phyloP scores from a whole-genome alignment of 2,329 filamentous ascomycete genomes.

The Aspergillus cejpii region DNA sequence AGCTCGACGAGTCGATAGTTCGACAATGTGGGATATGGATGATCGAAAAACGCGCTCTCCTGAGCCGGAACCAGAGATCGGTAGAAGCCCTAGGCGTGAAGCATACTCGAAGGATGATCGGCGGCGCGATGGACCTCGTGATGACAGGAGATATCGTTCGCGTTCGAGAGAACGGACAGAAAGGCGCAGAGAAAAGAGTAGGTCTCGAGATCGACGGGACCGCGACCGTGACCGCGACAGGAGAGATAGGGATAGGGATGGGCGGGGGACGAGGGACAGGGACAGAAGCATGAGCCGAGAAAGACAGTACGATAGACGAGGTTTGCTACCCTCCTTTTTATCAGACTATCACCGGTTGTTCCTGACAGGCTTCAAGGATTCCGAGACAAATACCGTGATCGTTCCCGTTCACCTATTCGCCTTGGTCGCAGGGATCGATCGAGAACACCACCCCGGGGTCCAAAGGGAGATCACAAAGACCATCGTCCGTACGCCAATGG shows the following conservation, averaged over 20 bases:
- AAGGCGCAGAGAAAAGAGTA: conserved; percentile 39
- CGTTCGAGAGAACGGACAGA: conserved; percentile 36
- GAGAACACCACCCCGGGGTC: conserved; percentile 35
- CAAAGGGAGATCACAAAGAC: conserved; percentile 29
- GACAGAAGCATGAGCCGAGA: conserved; percentile 37
- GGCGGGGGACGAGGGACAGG: conserved; percentile 35
- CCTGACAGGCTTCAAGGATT: conserved; percentile 18
- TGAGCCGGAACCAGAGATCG: conserved; percentile 26
- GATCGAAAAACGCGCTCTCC: conserved; percentile 26
- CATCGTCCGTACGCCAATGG: conserved; percentile 22
- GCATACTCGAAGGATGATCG: conserved; percentile 32
- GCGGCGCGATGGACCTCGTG: conserved; percentile 32
- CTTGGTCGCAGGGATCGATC: conserved; percentile 34
- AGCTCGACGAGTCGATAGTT: conserved; percentile 50
- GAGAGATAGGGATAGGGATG: conserved; percentile 32
- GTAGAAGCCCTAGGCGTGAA: conserved; percentile 36
- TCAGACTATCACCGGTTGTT: background rate
- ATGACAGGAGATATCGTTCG: conserved; percentile 39
- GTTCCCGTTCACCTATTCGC: conserved; percentile 32
- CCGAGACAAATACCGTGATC: conserved; percentile 32
- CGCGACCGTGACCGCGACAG: conserved; percentile 30
- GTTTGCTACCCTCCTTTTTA: conserved; percentile 27
- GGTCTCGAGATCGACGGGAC: conserved; percentile 38
- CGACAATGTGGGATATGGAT: conserved; percentile 54
- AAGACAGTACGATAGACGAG: conserved; percentile 36